Base-by-base conservation (phyloP, 2,329 filamentous ascomycete species). In the Nigrograna mackinnonii region DNA sequence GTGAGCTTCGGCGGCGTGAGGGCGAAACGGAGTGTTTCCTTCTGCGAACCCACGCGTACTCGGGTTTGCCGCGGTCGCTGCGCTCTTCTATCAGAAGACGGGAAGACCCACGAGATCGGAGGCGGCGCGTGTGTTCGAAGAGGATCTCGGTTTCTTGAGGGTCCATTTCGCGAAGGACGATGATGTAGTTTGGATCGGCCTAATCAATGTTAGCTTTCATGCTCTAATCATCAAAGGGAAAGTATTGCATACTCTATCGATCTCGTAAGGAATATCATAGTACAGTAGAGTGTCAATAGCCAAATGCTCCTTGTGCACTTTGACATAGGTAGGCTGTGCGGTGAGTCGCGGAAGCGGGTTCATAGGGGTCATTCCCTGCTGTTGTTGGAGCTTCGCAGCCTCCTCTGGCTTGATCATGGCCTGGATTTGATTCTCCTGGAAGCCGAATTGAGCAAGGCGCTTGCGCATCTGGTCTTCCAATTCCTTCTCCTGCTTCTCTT, bases 161-260 rank as follows among this genome's bases (percentile, higher is more conserved):
- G 49, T 71, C 69, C 68, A 78, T 74, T 46, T 78, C 74, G 38
- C 71, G 70, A 9, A 76, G 64, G 44, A 78, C 73, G 54, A 78
- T 73, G 57, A 77, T 71, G 61, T 71, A 78, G 41, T 75, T 67
- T 7, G 66, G 61, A 52, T 78, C 70, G 55, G 43, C 36, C 72
- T 74, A 51, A 18, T 22, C 5, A 17, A n/a, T 12, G 39, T 58
- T 46, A 49, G 49, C 35, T 18, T 35, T 9, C 6, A 21, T 28
- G 5, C 17, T 9, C 31, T 4, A 6, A 6, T n/a, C 7, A 9
- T 26, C 24, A 20, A 30, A 35, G 37, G 31, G 12, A 19, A 32
- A 19, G 19, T 24, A 17, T 18, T n/a, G 68, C 72, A 67, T 68
- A 77, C 74, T 21, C 55, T 52, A 49, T 78, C 75, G 48, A 67